Percentiles rank a stretch among this genome's conserved stretches.
These are phyloP conservation scores for Cicer yamashitae DNA, from an alignment of 306 rosid species.

Conservation along the genomic window DNA sequence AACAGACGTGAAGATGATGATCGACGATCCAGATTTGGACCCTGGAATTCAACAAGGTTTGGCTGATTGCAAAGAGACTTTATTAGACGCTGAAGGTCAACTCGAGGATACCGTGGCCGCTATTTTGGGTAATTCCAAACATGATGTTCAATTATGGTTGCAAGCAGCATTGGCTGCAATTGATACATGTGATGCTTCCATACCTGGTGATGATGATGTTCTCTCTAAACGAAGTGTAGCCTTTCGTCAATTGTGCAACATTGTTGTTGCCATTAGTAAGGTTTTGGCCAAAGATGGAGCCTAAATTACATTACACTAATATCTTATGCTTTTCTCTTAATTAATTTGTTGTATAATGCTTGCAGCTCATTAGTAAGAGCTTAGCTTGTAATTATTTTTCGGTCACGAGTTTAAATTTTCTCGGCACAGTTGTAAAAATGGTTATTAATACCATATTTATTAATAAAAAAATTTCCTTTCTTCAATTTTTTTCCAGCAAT, in stretches of 20 bases:
- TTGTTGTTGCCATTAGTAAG: slow-evolving; percentile 39
- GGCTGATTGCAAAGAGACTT: slow-evolving; percentile 48
- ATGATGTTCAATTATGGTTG: slow-evolving; percentile 42
- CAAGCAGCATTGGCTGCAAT: slow-evolving; percentile 47
- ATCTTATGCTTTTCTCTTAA: not conserved
- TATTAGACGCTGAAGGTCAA: slow-evolving; percentile 47
- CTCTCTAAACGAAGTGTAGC: not conserved
- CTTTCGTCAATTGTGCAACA: slow-evolving; percentile 50
- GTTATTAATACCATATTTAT: too few relatives aligned
- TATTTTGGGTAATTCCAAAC: not conserved
- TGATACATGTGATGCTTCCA: slow-evolving; percentile 46
- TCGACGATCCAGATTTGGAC: slow-evolving; percentile 9
- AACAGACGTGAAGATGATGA: slow-evolving; percentile 14
- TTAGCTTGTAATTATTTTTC: too few relatives aligned
- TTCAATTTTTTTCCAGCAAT: too few relatives aligned
- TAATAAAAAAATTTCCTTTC: too few relatives aligned
- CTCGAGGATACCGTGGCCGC: slow-evolving; percentile 44
- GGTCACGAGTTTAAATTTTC: too few relatives aligned
- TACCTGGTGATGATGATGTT: slow-evolving; percentile 43
- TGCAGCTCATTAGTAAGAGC: too few relatives aligned
- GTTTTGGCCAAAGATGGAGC: not conserved
- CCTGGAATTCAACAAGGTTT: slow-evolving; percentile 48
- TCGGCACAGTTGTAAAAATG: too few relatives aligned
- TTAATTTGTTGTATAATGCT: not conserved
- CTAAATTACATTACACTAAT: not conserved